Conservation (phyloP, 352 stramenopile species). For the Globisporangium radiosum region DNA sequence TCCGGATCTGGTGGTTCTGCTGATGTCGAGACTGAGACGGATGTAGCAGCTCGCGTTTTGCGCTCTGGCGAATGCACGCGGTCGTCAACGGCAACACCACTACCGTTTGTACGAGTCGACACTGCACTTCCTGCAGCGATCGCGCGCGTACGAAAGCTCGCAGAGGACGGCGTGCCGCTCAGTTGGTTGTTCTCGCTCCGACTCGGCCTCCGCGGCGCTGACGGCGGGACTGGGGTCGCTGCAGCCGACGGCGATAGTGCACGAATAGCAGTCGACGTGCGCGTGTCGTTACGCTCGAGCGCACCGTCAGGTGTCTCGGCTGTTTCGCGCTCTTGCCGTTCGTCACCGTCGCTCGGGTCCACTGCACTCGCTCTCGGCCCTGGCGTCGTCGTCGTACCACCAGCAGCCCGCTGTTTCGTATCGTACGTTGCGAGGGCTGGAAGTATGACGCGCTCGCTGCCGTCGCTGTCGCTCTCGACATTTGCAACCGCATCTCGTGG, state of each 20-base stretch:
- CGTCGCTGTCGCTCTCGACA: slow-evolving; percentile 1
- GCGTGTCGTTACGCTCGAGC: not conserved
- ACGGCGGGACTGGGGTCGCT: slow-evolving; percentile 19
- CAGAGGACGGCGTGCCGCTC: slow-evolving; percentile 3
- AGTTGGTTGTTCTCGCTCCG: slow-evolving; percentile 19
- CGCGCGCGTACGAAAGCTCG: slow-evolving; percentile 25
- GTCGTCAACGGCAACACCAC: not conserved
- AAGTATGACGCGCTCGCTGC: slow-evolving; percentile 36
- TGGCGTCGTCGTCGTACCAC: not conserved
- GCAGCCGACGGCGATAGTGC: slow-evolving; percentile 15
- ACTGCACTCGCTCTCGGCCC: not conserved
- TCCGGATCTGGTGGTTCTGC: slow-evolving; percentile 24
- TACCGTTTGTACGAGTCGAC: slow-evolving; percentile 4
- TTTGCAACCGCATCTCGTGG: slow-evolving; percentile 13
- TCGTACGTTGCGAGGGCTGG: slow-evolving; percentile 21
- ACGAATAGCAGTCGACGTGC: not conserved
- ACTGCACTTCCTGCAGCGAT: slow-evolving; percentile 4
- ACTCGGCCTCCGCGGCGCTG: slow-evolving; percentile 15
- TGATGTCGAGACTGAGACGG: not conserved
- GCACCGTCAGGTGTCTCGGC: not conserved
- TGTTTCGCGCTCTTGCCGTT: slow-evolving; percentile 11
- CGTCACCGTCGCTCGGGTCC: slow-evolving; percentile 3
- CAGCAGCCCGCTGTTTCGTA: not conserved
- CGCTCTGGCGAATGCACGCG: too few relatives aligned
- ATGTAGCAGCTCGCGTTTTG: not conserved